A percentile compares a stretch with the other conserved stretches of the same genome.
phyloP scores from a whole-genome alignment of 306 rosid genomes.

The Hippophae gyantsensis region DNA sequence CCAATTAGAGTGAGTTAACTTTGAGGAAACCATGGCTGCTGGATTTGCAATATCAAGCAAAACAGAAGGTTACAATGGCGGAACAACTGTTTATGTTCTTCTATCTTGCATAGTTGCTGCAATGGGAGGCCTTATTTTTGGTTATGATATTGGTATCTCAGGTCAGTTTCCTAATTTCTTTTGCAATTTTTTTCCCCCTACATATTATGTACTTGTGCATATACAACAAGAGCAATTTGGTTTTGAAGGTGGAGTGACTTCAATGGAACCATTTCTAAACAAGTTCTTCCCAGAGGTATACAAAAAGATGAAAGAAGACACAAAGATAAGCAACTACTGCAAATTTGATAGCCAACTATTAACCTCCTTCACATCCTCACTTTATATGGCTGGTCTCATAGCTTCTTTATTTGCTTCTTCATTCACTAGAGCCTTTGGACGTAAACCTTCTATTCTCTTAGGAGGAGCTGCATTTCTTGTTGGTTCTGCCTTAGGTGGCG shows the following conservation, averaged over 20 bases:
- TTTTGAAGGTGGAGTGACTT: neutral
- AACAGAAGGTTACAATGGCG: too few species aligned
- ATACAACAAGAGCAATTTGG: neutral
- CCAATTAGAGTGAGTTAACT: too few species aligned
- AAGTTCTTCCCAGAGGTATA: neutral
- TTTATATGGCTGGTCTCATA: slow-evolving; percentile 36
- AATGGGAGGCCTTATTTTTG: too few species aligned
- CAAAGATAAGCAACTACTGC: slow-evolving; percentile 26
- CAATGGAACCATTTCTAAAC: neutral
- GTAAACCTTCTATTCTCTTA: neutral
- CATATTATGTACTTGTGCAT: too few species aligned
- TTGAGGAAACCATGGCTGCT: too few species aligned
- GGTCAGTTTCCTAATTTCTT: too few species aligned
- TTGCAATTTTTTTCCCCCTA: too few species aligned
- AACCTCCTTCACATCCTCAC: slow-evolving; percentile 46
- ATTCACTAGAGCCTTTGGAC: neutral
- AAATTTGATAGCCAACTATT: slow-evolving; percentile 39
- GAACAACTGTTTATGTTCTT: too few species aligned
- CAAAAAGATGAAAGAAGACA: neutral
- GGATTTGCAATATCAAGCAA: too few species aligned
- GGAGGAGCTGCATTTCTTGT: neutral
- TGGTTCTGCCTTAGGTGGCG: neutral
- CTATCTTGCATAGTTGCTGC: too few species aligned
- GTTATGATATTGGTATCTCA: too few species aligned
- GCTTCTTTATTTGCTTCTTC: slow-evolving; percentile 30